These are phyloP conservation scores for Aspergillus carlsbadensis DNA, from an alignment of 495 filamentous ascomycete genomes.

Conservation along the genomic window DNA sequence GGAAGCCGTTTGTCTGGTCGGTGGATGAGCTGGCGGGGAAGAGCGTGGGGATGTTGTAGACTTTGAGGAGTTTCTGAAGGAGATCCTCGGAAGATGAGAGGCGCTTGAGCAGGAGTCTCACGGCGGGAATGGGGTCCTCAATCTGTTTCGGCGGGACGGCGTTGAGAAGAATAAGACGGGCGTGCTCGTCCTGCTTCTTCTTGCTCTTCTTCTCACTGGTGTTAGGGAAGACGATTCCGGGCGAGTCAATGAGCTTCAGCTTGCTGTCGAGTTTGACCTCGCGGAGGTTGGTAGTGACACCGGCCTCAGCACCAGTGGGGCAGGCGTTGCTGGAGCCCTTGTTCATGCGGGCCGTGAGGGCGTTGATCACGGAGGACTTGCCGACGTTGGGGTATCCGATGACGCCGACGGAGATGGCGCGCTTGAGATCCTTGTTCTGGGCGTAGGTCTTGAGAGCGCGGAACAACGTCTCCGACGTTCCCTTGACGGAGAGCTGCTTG, in stretches of 20 bases:
- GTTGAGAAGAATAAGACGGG: slow-evolving; percentile 83
- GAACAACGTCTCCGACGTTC: slow-evolving; percentile 84
- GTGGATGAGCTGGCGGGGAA: slow-evolving; percentile 52
- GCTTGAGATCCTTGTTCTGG: slow-evolving; percentile 78
- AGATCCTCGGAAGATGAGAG: slow-evolving; percentile 71
- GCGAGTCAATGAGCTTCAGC: slow-evolving; percentile 90
- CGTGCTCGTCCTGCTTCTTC: slow-evolving; percentile 66
- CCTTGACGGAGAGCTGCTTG: slow-evolving; percentile 81
- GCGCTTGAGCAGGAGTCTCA: slow-evolving; percentile 75
- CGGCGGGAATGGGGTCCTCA: slow-evolving; percentile 82
- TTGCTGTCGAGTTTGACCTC: slow-evolving; percentile 94
- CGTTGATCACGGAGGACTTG: slow-evolving; percentile 96
- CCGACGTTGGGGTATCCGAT: slow-evolving; percentile 98
- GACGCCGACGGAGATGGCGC: slow-evolving; percentile 86
- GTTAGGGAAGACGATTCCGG: slow-evolving; percentile 90
- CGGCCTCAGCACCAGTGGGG: slow-evolving; percentile 88
- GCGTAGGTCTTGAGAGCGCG: slow-evolving; percentile 88
- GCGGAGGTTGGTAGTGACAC: slow-evolving; percentile 85
- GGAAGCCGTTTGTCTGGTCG: slow-evolving; percentile 85
- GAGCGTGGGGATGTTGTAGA: slow-evolving; percentile 82
- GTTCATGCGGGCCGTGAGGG: slow-evolving; percentile 77
- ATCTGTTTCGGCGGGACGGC: slow-evolving; percentile 93
- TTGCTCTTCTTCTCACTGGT: slow-evolving; percentile 50
- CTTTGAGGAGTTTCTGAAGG: slow-evolving; percentile 68
- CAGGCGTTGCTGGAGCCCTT: slow-evolving; percentile 67